A percentile compares a stretch with the other conserved stretches of the same genome.
These are phyloP conservation scores for Helminthosporium solani DNA, from an alignment of 2,329 filamentous ascomycete species.

Conservation along the genomic window DNA sequence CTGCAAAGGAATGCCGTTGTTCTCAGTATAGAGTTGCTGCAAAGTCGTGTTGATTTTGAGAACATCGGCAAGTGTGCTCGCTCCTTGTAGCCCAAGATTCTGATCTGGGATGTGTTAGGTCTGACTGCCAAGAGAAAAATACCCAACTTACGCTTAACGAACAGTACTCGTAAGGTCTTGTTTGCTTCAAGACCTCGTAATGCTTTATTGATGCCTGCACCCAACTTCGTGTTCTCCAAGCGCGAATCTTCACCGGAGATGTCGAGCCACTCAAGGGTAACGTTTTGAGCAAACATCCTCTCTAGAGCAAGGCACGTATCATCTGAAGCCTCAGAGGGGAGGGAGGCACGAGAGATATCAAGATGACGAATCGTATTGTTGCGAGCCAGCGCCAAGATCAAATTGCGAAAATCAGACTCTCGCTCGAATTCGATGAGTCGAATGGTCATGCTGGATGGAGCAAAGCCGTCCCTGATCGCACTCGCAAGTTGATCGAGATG, in stretches of 20 bases:
- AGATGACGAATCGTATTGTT: constrained; percentile 65
- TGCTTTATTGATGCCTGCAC: constrained; percentile 67
- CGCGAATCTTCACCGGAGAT: constrained; percentile 72
- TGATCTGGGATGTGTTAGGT: constrained; percentile 49
- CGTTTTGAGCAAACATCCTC: constrained; percentile 65
- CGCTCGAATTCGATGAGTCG: constrained; percentile 68
- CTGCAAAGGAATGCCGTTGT: constrained; percentile 71
- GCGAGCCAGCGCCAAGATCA: constrained; percentile 61
- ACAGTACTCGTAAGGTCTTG: constrained; percentile 59
- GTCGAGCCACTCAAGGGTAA: constrained; percentile 65
- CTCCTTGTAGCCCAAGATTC: constrained; percentile 67
- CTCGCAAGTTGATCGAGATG: constrained; percentile 54
- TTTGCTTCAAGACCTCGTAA: constrained; percentile 66
- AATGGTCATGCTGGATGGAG: constrained; percentile 65
- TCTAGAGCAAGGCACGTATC: constrained; percentile 66
- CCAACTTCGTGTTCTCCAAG: constrained; percentile 68
- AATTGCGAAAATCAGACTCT: constrained; percentile 62
- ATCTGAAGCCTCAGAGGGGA: constrained; percentile 67
- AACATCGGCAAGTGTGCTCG: constrained; percentile 68
- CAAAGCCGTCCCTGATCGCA: constrained; percentile 54
- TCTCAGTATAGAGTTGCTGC: constrained; percentile 67
- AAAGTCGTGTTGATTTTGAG: constrained; percentile 64
- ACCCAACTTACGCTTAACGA: constrained; percentile 54
- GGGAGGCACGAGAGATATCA: constrained; percentile 69
- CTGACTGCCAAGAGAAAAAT: neutral